A percentile compares a stretch with the other conserved stretches of the same genome.
Conservation (phyloP, 257 asterid genomes). For the Solanum pennellii region DNA sequence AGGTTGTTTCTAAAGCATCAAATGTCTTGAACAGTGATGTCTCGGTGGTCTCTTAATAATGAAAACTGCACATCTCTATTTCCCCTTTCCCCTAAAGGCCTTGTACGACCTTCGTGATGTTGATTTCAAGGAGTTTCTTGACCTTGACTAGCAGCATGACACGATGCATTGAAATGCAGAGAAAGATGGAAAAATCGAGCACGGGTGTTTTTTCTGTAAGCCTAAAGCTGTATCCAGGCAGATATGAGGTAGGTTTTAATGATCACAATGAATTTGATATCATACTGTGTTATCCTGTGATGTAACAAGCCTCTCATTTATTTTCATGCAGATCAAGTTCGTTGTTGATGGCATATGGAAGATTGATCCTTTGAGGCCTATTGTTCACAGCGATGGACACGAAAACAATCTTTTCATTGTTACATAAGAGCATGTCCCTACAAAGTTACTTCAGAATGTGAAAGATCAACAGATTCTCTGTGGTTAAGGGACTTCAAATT, state of each 20-base stretch:
- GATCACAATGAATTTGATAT: background rate
- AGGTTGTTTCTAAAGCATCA: background rate
- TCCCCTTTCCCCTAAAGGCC: background rate
- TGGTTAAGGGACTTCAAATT: background rate
- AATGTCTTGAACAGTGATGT: background rate
- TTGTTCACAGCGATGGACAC: slow-evolving; percentile 35
- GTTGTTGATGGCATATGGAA: slow-evolving; percentile 88
- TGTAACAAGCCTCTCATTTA: background rate
- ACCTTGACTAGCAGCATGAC: slow-evolving; percentile 4
- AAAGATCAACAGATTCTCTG: background rate
- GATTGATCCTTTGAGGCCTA: slow-evolving; percentile 62
- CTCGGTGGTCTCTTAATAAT: background rate
- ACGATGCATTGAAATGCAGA: slow-evolving; percentile 40
- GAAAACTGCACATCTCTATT: background rate
- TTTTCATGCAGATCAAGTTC: slow-evolving; percentile 63
- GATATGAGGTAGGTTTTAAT: slow-evolving; percentile 51
- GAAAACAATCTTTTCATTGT: slow-evolving; percentile 64
- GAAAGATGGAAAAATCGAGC: slow-evolving; percentile 67
- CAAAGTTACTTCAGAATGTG: background rate
- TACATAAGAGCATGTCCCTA: slow-evolving; percentile 6
- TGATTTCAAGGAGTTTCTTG: background rate
- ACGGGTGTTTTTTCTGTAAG: slow-evolving; percentile 43
- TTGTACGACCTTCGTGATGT: background rate
- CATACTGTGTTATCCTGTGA: background rate
- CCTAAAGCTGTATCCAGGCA: slow-evolving; percentile 81